Base-by-base conservation (phyloP, 768 basidiomycete species). In the Floccularia luteovirens region DNA sequence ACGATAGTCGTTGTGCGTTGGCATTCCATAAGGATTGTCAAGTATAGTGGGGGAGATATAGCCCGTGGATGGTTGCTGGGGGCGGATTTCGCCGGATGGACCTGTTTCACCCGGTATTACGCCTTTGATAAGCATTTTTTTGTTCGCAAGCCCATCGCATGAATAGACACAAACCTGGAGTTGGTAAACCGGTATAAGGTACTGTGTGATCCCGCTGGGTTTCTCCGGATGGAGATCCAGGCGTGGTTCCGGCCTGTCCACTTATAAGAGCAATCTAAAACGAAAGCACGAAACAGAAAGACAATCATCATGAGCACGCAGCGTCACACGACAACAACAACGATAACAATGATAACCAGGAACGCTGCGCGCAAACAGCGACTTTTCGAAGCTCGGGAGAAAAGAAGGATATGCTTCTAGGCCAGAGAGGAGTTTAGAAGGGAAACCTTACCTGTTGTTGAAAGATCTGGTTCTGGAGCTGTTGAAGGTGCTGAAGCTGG, bases 401-500 rank as follows among this genome's bases (percentile, higher is more conserved):
- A 28, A 28, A 28, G 27, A 28, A 28, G 27, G 27, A 28, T 28
- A 28, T 8, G 27, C 8, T 28, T 8, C 27, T 8, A 8, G 27
- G 27, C 10, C n/a, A n/a, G n/a, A n/a, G n/a, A n/a, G n/a, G n/a
- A n/a, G n/a, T n/a, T n/a, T n/a, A n/a, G 38, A 39, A 37, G 35
- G 30, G 28, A 17, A 36, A 37, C 55, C 75, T 45, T 42, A 83
- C 90, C 79, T 91, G 90, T 55, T 91, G 89, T 52, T 91, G 89
- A 43, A 90, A 86, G 44, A 90, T 85, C 66, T 89, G 83, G 42
- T 80, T 80, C 53, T 92, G 86, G 10, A 82, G 65, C 55, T 85
- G 79, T 53, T 83, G 84, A 6, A 85, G 65, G 55, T 84, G 79
- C 45, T 84, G 88, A 2, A 90, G 65, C 56, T 86, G 84, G 1